phyloP scores from a whole-genome alignment of 257 asterid genomes.

The Solanum raphanifolium region DNA sequence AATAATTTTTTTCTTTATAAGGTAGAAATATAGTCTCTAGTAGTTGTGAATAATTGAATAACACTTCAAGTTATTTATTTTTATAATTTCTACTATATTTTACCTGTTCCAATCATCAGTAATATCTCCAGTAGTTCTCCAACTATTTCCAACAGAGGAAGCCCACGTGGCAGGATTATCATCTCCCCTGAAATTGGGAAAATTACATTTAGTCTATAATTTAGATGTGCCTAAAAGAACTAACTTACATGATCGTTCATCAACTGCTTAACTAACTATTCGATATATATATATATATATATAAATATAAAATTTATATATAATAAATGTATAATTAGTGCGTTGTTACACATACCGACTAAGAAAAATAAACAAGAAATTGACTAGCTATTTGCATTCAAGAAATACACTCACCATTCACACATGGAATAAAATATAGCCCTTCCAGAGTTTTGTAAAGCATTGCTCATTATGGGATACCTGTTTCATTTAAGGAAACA shows the following conservation, averaged over 20 bases:
- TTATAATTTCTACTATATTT: background rate
- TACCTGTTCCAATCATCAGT: slow-evolving; percentile 72
- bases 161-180: slow-evolving; percentile 99
- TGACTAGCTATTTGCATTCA: background rate
- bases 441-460: slow-evolving; percentile 79
- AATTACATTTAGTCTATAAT: background rate
- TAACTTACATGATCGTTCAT: no score
- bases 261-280: background rate
- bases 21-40: background rate
- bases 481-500: slow-evolving; percentile 17
- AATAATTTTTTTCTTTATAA: background rate
- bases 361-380: background rate
- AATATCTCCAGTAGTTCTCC: slow-evolving; percentile 96
- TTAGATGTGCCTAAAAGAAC: background rate
- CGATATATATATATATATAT: no score
- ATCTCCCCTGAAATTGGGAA: slow-evolving; percentile 51
- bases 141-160: slow-evolving; percentile 62
- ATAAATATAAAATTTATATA: no score
- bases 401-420: slow-evolving; percentile 40
- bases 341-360: background rate
- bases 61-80: background rate
- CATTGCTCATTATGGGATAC: slow-evolving; percentile 72
- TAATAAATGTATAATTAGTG: background rate
- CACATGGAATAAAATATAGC: slow-evolving; percentile 79
- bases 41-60: background rate